phyloP scores from a whole-genome alignment of 352 stramenopile species.

The Pythium volutum region DNA sequence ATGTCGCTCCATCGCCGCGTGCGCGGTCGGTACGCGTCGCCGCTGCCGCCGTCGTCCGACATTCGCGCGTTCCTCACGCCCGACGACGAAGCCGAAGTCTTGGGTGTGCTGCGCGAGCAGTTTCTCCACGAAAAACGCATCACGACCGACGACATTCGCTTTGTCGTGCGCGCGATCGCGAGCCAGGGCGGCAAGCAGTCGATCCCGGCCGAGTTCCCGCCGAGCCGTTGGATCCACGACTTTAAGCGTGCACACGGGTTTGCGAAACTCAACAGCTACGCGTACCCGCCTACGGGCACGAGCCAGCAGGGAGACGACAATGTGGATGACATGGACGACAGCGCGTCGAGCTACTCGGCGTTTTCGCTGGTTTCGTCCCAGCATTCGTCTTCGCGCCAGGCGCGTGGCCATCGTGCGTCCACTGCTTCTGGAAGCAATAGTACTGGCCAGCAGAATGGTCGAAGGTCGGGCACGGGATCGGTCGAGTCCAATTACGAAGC shows the following conservation, averaged over 20 bases:
- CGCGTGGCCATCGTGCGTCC: neutral
- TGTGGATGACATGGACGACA: constrained; percentile 27
- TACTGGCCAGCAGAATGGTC: neutral
- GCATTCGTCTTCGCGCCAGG: constrained; percentile 8
- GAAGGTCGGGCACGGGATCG: neutral
- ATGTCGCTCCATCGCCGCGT: constrained; percentile 62
- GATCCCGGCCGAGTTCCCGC: constrained; percentile 47
- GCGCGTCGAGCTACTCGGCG: constrained; percentile 26
- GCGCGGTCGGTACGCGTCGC: constrained; percentile 28
- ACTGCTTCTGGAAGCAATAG: no score
- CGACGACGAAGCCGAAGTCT: constrained; percentile 48
- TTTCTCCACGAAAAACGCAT: constrained; percentile 43
- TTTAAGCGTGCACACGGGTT: constrained; percentile 55
- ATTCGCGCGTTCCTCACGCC: constrained; percentile 35
- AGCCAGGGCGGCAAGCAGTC: constrained; percentile 35
- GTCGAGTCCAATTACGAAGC: constrained; percentile 21
- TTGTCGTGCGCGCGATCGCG: constrained; percentile 59
- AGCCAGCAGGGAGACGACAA: neutral
- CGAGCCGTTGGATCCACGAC: constrained; percentile 40
- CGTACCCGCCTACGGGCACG: neutral
- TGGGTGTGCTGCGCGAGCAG: constrained; percentile 50
- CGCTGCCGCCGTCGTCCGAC: constrained; percentile 14
- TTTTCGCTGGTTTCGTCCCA: constrained; percentile 25
- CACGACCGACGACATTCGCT: constrained; percentile 46
- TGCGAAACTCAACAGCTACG: constrained; percentile 10